Conservation (phyloP, 768 basidiomycete genomes). For the Coprinopsis strossmayeri region DNA sequence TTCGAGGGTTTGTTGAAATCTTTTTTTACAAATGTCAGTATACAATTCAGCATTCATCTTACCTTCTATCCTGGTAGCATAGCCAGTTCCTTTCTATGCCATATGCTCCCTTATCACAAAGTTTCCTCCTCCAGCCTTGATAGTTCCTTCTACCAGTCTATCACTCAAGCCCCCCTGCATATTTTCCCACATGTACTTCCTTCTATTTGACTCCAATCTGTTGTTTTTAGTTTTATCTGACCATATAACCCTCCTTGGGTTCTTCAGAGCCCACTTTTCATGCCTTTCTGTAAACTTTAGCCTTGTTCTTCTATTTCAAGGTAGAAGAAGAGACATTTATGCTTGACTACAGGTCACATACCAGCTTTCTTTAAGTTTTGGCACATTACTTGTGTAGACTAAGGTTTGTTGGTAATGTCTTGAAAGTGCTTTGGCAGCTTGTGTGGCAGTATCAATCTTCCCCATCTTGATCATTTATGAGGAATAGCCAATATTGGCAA, state of each 20-base stretch:
- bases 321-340: not conserved
- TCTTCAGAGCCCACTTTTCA: conserved; percentile 8
- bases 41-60: conserved; percentile 19
- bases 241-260: conserved; percentile 7
- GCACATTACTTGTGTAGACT: not conserved
- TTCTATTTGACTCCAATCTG: conserved; percentile 10
- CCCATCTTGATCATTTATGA: not conserved
- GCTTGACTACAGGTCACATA: not conserved
- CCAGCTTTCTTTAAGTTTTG: not conserved
- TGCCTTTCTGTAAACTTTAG: conserved; percentile 6
- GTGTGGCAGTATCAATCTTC: conserved; percentile 3
- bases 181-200: conserved; percentile 11
- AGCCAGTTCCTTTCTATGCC: conserved; percentile 17
- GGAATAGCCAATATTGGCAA: conserved; percentile 1
- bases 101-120: conserved; percentile 23
- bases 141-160: conserved; percentile 12
- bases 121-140: conserved; percentile 20
- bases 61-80: conserved; percentile 14
- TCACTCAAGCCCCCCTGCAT: conserved; percentile 15
- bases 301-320: not conserved
- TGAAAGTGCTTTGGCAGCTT: conserved; percentile 2
- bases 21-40: conserved; percentile 16
- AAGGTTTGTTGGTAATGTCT: not conserved
- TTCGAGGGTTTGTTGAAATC: conserved; percentile 7
- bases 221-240: conserved; percentile 12